Evolutionary conservation across 2,329 filamentous ascomycete species (phyloP), one percentile per base, ranked within the genome.

Genomic region (Aspergillus intermedius): DNA sequence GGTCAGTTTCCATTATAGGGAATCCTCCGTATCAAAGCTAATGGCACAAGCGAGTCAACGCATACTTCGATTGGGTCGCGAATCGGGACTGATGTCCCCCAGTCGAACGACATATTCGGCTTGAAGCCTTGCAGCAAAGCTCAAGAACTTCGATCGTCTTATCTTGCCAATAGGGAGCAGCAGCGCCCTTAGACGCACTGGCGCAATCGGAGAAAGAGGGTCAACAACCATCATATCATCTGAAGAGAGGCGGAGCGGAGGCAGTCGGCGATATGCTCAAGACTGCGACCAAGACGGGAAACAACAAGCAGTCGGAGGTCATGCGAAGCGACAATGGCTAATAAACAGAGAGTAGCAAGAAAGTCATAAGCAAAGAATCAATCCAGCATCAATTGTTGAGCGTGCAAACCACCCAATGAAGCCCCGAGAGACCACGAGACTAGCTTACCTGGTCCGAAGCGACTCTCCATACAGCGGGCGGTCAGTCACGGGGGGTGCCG

Each of bases 91-190:
- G 69, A 95, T 83, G 70, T 95, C 90, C 62, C 88, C 84, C 57
- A 96, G 78, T 53, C 87, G 84, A 59, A 96, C 83, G 58, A 91
- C 81, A 78, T 87, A 83, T 69, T 95, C 87, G 56, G 80, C 75
- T 64, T 87, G 84, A 52, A 98, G 76, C 60, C 88, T 81, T 54
- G 86, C 80, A 55, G 91, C 79, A 67, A 95, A 95, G 55, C 79
- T 77, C 59, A 83, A 72, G 69, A 96, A 97, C 51, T 87, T 82
- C 46, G 86, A 84, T 52, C 84, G 82, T 67, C 84, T 91, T 67
- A 97, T 93, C 64, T 82, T 85, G 46, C 91, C 91, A 57, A 95
- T 78, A 47, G 93, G 93, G 53, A 97, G 76, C 51, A 95, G 80
- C 60, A 96, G 81, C 54, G 86, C 88, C 74, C 88, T 87, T 65